Base-by-base conservation (phyloP, 768 basidiomycete genomes). In the Lyophyllum semitale region DNA sequence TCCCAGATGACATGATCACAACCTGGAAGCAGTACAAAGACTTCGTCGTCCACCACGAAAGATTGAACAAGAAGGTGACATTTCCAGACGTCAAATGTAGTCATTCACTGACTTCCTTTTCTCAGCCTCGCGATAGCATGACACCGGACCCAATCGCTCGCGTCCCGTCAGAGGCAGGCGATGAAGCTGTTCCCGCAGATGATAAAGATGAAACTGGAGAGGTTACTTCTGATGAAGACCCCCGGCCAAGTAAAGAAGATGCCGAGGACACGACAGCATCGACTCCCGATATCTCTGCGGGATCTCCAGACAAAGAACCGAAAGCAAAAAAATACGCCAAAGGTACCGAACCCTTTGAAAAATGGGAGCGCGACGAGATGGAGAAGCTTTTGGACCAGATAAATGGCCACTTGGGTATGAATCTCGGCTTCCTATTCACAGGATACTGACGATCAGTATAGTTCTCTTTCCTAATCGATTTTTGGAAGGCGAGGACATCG, bases 11-110 rank as follows among this genome's bases (percentile, higher is more conserved):
- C 68, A 77, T 86, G 22, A 84, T 98, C 56, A 88, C 88, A 1
- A 96, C 95, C 0, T 99, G 96, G 96, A 95, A 95, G 65, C 90
- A 93, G 65, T 98, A 84, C 63, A 95, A 88, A 66, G 91, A 95
- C 58, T 98, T 91, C 63, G 73, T 88, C 43, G 70, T 77, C 5
- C 80, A 89, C 64, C 88, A 93, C 43, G 92, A 93, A 58, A 83
- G 89, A 2, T 64, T 91, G 58, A 83, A 79, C 62, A 89, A 84
- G 70, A 81, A 79, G 29, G 91, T 90, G 65, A 58, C 20, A 27
- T 44, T 25, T 51, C 9, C 12, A 20, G n/a, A 45, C n/a, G n/a
- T 52, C 51, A 11, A 63, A 23, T 48, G 52, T 43, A 52, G 20
- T 61, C n/a, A 30, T 59, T 59, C 12, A 40, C 47, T 23, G 37